Base-by-base conservation (phyloP, 2,329 filamentous ascomycete genomes). In the Fusarium subtropicale region DNA sequence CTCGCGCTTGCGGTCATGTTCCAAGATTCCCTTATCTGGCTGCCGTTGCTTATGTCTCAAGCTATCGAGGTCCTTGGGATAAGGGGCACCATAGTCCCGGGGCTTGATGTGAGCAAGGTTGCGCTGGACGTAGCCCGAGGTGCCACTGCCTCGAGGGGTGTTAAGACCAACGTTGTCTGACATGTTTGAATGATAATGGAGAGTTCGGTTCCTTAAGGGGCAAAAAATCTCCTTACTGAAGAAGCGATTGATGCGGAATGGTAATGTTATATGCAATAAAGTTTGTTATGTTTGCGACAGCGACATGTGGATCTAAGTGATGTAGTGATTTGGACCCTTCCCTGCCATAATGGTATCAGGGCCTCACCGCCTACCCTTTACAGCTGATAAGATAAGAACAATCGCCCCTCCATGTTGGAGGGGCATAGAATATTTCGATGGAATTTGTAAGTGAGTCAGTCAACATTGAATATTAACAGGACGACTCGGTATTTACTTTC, bases 161-260 rank as follows among this genome's bases (percentile, higher is more conserved):
- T 91, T 90, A 75, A 99, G 93, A 60, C 96, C 97, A 76, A 99
- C 96, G 83, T 99, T 99, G 71, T 96, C 94, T 64, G 94, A 96
- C 96, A 98, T 98, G 6, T 13, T 22, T 52, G n/a, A 11, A 33
- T 20, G 18, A 26, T 26, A 20, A 5, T 7, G 4, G 20, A 20
- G 13, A 28, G 15, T 10, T 8, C 11, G 13, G 31, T 50, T 28
- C 42, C 26, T 16, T 16, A 16, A 33, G 18, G 20, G 10, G 15
- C 7, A 30, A 44, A 22, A 20, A 16, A 22, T 20, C n/a, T 8
- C 9, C 7, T 18, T 18, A 12, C 8, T 26, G 16, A 24, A 30
- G 16, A 18, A 24, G 24, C 22, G 38, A 30, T 31, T 38, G 34
- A 38, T 26, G 18, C 12, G n/a, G 22, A 48, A 58, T 54, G 28